Percentiles rank a stretch among this genome's conserved stretches.
phyloP scores from a whole-genome alignment of 139 green algal species.

The Tetraselmis chui region DNA sequence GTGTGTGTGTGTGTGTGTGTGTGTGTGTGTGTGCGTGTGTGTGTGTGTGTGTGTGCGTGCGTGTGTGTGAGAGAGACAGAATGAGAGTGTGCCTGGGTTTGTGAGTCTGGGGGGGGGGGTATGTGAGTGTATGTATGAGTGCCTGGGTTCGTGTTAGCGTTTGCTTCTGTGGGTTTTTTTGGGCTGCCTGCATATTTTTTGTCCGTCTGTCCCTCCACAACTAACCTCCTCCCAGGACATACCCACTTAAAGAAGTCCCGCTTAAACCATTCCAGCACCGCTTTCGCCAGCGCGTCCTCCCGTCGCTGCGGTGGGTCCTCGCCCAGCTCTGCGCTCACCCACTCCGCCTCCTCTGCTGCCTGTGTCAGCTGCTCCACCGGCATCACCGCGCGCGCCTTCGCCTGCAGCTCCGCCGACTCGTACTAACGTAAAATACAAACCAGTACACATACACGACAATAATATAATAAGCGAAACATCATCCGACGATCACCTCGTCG shows the following conservation, averaged over 20 bases:
- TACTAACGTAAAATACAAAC: neutral
- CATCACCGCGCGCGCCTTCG: slow-evolving; percentile 42
- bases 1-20: neutral
- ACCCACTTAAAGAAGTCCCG: slow-evolving; percentile 65
- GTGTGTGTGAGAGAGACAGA: too few relatives aligned
- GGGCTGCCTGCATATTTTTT: too few relatives aligned
- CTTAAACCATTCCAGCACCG: slow-evolving; percentile 70
- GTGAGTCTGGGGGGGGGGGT: neutral
- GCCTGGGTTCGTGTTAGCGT: too few relatives aligned
- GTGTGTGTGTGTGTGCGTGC: too few relatives aligned
- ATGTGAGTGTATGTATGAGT: neutral
- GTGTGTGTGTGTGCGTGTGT: neutral
- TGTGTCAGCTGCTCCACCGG: slow-evolving; percentile 28
- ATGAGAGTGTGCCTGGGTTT: neutral
- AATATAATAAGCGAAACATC: neutral
- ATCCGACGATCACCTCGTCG: too few relatives aligned
- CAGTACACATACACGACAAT: neutral
- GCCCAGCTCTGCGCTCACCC: slow-evolving; percentile 22
- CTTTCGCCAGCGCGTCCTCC: slow-evolving; percentile 29
- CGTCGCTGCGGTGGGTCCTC: slow-evolving; percentile 20
- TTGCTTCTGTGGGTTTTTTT: too few relatives aligned
- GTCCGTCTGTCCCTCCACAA: too few relatives aligned
- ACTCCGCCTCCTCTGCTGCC: slow-evolving; percentile 20
- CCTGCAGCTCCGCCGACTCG: slow-evolving; percentile 18
- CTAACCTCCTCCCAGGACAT: too few relatives aligned